Conservation (phyloP, 192 early-diverging fungal genomes). For the Neocallimastix lanati region DNA sequence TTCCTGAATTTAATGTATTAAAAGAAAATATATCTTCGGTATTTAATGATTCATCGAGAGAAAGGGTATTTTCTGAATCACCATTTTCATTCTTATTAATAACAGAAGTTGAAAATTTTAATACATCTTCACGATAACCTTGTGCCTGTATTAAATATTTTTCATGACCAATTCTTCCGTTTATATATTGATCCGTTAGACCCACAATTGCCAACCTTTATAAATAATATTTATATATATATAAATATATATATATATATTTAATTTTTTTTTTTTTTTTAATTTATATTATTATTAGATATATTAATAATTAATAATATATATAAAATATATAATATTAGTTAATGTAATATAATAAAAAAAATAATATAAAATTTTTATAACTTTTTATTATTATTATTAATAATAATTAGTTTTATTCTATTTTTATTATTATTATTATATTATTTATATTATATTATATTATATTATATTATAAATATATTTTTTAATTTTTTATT, state of each 20-base stretch:
- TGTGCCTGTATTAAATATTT: slow-evolving; percentile 46
- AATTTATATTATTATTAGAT: neutral
- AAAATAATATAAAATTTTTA: too few relatives aligned
- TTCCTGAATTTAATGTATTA: neutral
- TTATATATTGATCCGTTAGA: slow-evolving; percentile 55
- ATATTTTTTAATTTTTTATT: too few relatives aligned
- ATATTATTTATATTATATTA: too few relatives aligned
- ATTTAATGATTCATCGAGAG: neutral
- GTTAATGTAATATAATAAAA: too few relatives aligned
- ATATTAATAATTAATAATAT: too few relatives aligned
- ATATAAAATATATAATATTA: too few relatives aligned
- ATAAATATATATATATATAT: too few relatives aligned
- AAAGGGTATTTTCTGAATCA: neutral
- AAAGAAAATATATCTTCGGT: neutral
- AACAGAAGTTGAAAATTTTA: slow-evolving; percentile 21
- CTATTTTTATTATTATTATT: too few relatives aligned
- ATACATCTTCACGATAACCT: slow-evolving; percentile 49
- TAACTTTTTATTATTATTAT: too few relatives aligned
- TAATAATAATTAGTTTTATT: too few relatives aligned
- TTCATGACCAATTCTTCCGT: slow-evolving; percentile 46
- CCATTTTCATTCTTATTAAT: slow-evolving; percentile 2
- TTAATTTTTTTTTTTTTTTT: neutral
- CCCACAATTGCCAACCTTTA: slow-evolving; percentile 60
- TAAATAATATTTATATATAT: too few relatives aligned
- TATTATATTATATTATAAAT: too few relatives aligned